Evolutionary conservation across 495 filamentous ascomycete genomes (phyloP), one percentile per base, ranked within the genome.

Genomic region (Lasiosphaeria ovina): DNA sequence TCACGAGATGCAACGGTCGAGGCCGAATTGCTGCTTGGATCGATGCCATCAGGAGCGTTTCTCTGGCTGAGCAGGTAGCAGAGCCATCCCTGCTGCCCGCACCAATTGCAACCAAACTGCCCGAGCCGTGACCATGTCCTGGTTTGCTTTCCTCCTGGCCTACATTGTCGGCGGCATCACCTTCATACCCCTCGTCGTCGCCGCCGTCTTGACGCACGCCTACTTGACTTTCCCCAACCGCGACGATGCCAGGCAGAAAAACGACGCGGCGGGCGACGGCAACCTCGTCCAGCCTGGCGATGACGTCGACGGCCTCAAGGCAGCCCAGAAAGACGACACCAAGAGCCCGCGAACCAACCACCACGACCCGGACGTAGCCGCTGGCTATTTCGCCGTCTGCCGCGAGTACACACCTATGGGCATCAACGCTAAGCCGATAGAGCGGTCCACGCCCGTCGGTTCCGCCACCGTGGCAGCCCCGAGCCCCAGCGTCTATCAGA

Each of bases 351-450:
- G 73, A 35, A 35, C 67, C 12, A 58, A 76, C 62, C 72, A 74
- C 38, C 82, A 87, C 56, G 88, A 93, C 48, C 80, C 86, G n/a
- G 91, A 96, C 74, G 90, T 92, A 54, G 90, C 92, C 3, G 89
- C 91, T 10, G 92, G 92, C 49, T 97, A 96, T 75, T 98, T 98
- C 72, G 90, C 92, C 6, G 92, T 98, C 12, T 96, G 90, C 69
- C 83, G 94, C 61, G 92, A 97, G 76, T 98, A 93, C 74, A 87
- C 89, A 4, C 90, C 93, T 36, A 90, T 90, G 61, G 92, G 91
- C 52, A 85, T 93, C 64, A 95, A 94, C 76, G 93, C 92, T 44
- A 91, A 92, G 74, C 93, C 93, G 4, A 92, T 92, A 61, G 93
- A 97, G 72, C 82, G 92, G 56, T 87, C 85, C 42, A 94, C 91